Conservation (phyloP, 73 alveolate genomes). For the Blepharisma japonicum region DNA sequence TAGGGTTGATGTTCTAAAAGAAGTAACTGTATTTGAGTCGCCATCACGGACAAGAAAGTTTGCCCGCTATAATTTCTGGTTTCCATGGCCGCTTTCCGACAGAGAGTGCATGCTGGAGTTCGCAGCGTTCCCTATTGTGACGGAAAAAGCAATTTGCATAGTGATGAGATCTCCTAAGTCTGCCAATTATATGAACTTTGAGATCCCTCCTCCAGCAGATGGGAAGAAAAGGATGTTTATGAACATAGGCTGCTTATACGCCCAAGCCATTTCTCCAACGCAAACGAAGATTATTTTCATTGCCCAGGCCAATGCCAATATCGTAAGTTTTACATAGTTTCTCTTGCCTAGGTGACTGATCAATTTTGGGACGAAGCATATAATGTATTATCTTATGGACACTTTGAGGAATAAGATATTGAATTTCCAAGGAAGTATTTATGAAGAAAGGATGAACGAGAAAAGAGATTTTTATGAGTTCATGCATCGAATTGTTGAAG, state of each 20-base stretch:
- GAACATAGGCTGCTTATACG: not conserved
- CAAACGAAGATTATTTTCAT: not conserved
- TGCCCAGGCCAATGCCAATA: not conserved
- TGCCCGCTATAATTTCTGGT: not conserved
- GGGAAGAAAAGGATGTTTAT: not conserved
- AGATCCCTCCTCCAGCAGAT: not conserved
- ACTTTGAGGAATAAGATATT: not conserved
- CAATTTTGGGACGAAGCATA: conserved; percentile 22
- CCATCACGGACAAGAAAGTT: not conserved
- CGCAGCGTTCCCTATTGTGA: not conserved
- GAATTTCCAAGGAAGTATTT: not conserved
- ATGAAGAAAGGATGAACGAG: not conserved
- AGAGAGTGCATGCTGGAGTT: conserved; percentile 11
- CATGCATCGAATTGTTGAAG: not conserved
- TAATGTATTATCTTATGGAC: conserved; percentile 10
- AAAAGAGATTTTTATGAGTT: not conserved
- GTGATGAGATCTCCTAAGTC: not conserved
- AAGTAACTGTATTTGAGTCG: not conserved
- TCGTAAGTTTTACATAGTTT: not conserved
- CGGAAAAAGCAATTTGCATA: not conserved
- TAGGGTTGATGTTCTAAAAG: not conserved
- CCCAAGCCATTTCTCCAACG: not conserved
- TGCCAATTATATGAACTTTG: too few relatives aligned
- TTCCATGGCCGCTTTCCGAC: conserved; percentile 24
- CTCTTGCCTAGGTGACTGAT: not conserved